Evolutionary conservation across 2,329 filamentous ascomycete genomes (phyloP), one percentile per base, ranked within the genome.

Genomic region (Hirsutella rhossiliensis): DNA sequence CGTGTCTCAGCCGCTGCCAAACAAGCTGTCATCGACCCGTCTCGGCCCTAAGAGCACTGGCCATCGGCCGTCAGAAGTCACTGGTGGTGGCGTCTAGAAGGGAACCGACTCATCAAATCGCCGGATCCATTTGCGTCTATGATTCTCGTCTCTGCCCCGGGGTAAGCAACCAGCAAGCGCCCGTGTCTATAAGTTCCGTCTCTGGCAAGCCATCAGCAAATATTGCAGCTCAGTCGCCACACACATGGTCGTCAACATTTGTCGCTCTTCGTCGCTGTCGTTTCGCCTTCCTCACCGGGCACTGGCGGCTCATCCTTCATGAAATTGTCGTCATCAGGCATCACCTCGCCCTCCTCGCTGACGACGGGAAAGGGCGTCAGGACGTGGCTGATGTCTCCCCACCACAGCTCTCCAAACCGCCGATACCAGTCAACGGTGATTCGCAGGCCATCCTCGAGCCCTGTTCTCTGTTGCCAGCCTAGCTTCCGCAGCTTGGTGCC

Each of bases 381-480:
- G 17, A 83, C 79, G 56, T 79, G 77, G 55, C 69, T 75, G 52
- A 86, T 82, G 52, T 84, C 76, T 40, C 81, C 81, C 81, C 81
- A 85, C 82, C 82, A 86, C 32, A 69, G 57, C 65, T 82, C 76
- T 5, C 79, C 79, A 46, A 78, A 85, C 44, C 62, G 64, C 34
- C 64, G 68, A 59, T 87, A 87, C 83, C 83, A 87, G 41, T 80
- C 71, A 15, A 85, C 78, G 0, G 82, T 86, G 40, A 65, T 68
- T 46, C 63, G 66, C 44, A 87, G 64, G 8, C 83, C 83, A 2
- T 80, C 71, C 15, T 72, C 71, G 47, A 87, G 81, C 42, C 62
- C 66, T 2, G 76, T 82, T 60, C 76, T 78, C 58, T 83, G 83
- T 44, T 74, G 67, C 83, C 82, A 87, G 19, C 82, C 83, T 5